These are phyloP conservation scores for Nitzschia sp. DNA, from an alignment of 108 stramenopile species.

Conservation along the genomic window DNA sequence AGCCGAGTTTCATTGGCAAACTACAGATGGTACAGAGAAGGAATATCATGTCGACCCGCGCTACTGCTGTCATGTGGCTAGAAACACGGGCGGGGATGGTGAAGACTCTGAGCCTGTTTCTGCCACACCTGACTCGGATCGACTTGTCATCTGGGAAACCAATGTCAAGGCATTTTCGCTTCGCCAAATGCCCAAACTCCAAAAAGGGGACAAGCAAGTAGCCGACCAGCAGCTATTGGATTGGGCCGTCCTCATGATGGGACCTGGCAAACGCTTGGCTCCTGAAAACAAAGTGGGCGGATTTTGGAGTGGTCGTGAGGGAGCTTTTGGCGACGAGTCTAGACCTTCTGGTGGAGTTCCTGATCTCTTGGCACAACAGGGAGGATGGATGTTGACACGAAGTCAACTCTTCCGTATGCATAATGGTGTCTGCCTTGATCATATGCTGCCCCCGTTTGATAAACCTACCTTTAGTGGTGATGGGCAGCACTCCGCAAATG, in stretches of 20 bases:
- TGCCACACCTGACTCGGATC: slow-evolving; percentile 44
- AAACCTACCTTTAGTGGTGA: slow-evolving; percentile 44
- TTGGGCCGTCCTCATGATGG: slow-evolving; percentile 50
- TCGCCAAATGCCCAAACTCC: slow-evolving; percentile 45
- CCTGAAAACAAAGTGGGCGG: slow-evolving; percentile 49
- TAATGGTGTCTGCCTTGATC: slow-evolving; percentile 55
- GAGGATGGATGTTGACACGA: slow-evolving; percentile 81
- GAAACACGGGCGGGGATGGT: slow-evolving; percentile 7
- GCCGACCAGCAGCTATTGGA: slow-evolving; percentile 15
- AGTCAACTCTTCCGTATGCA: slow-evolving; percentile 56
- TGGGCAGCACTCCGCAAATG: slow-evolving; percentile 69
- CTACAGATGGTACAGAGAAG: slow-evolving; percentile 16
- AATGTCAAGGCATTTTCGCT: slow-evolving; percentile 59
- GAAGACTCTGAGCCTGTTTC: slow-evolving; percentile 21
- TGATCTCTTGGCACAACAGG: slow-evolving; percentile 58
- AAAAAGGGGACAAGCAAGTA: neutral
- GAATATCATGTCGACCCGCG: slow-evolving; percentile 51
- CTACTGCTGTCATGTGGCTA: slow-evolving; percentile 55
- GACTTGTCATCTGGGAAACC: slow-evolving; percentile 76
- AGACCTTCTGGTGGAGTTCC: slow-evolving; percentile 35
- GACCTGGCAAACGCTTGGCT: slow-evolving; percentile 39
- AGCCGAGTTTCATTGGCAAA: neutral
- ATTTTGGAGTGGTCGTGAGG: slow-evolving; percentile 66
- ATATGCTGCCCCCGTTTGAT: slow-evolving; percentile 74
- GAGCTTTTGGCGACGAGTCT: slow-evolving; percentile 36